Evolutionary conservation across 179 eudicot species (phyloP).

Genomic region (Patellifolia procumbens): DNA sequence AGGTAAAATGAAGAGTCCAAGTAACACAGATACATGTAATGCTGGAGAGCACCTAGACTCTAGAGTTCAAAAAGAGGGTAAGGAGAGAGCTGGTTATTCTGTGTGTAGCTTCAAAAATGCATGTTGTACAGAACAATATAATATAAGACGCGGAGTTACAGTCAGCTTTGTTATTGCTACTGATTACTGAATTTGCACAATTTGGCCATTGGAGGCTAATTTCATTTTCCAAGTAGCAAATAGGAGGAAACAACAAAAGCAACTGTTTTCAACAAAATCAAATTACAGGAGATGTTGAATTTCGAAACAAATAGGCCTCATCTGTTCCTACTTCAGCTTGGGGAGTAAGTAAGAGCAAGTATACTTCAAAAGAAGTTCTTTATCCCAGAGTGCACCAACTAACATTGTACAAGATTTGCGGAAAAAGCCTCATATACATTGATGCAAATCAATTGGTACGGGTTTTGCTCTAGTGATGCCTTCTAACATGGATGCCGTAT

Average conservation of each 20-base stretch:
- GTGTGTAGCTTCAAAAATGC: constrained; percentile 1
- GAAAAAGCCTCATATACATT: too few relatives aligned
- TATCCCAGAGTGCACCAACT: too few relatives aligned
- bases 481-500: too few relatives aligned
- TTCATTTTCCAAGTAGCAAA: background rate
- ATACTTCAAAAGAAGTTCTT: too few relatives aligned
- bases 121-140: constrained; percentile 13
- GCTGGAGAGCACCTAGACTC: background rate
- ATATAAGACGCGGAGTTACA: background rate
- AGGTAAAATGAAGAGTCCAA: too few relatives aligned
- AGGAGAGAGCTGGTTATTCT: background rate
- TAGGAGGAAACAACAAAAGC: background rate
- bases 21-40: background rate
- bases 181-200: too few relatives aligned
- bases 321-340: background rate
- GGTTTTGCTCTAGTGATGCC: too few relatives aligned
- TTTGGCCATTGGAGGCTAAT: background rate
- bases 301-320: background rate
- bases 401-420: too few relatives aligned
- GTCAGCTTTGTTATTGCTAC: background rate
- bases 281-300: background rate
- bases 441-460: too few relatives aligned
- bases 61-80: background rate
- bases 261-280: background rate
- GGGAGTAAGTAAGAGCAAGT: too few relatives aligned